phyloP scores from a whole-genome alignment of 306 rosid genomes.

The Cucurbita maxima region DNA sequence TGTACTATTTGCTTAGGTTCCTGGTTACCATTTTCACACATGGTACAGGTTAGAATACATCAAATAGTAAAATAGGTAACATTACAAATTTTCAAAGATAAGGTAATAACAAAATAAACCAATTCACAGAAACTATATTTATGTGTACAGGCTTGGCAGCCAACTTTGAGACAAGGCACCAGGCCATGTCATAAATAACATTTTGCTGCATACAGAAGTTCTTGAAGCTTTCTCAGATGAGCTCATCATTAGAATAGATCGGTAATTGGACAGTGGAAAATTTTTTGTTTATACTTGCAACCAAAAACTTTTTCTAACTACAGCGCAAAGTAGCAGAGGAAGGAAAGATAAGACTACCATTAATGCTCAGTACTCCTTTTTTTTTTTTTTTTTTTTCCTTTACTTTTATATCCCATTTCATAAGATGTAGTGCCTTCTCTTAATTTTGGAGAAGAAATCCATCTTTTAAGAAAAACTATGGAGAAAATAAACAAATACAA shows the following conservation, averaged over 20 bases:
- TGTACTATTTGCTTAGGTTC: slow-evolving; percentile 49
- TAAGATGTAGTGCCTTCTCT: too few relatives aligned
- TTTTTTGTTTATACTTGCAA: too few relatives aligned
- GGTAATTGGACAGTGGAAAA: too few relatives aligned
- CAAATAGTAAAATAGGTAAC: neutral
- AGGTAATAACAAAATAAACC: neutral
- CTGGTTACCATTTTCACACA: slow-evolving; percentile 46
- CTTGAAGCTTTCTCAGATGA: neutral
- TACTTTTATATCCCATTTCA: too few relatives aligned
- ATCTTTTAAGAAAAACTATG: too few relatives aligned
- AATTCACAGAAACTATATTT: neutral
- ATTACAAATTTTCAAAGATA: neutral
- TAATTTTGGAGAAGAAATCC: too few relatives aligned
- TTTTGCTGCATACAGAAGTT: neutral
- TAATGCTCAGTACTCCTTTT: too few relatives aligned
- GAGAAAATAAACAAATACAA: too few relatives aligned
- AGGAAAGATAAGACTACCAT: too few relatives aligned
- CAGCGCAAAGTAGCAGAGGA: too few relatives aligned
- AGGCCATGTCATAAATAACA: neutral
- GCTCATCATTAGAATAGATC: neutral
- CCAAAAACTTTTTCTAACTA: too few relatives aligned
- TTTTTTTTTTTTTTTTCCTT: too few relatives aligned
- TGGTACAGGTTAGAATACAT: slow-evolving; percentile 11
- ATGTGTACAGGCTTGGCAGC: neutral
- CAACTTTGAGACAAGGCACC: neutral